Evolutionary conservation across 2,329 filamentous ascomycete genomes (phyloP).

Genomic region (Penicillium sclerotigenum): DNA sequence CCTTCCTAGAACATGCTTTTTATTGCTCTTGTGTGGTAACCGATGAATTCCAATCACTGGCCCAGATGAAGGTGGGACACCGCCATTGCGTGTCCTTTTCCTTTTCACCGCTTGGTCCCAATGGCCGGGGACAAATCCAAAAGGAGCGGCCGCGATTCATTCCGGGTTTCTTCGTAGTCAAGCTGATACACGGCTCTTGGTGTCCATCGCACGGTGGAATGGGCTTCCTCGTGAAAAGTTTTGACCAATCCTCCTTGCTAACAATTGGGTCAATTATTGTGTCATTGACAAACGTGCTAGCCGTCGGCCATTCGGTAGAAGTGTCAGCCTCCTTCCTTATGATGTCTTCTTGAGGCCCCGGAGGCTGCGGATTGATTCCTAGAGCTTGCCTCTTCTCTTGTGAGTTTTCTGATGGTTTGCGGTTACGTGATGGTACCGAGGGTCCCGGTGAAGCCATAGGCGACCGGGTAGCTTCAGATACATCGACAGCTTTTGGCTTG

Average conservation of each 20-base stretch:
- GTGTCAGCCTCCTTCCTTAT: background rate
- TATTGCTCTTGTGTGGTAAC: background rate
- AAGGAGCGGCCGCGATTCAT: slow-evolving; percentile 69
- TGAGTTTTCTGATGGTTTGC: background rate
- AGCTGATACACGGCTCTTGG: slow-evolving; percentile 76
- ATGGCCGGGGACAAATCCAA: slow-evolving; percentile 69
- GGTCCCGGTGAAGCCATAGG: background rate
- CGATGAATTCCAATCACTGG: slow-evolving; percentile 57
- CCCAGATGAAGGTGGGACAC: slow-evolving; percentile 78
- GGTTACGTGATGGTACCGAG: background rate
- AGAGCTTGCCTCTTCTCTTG: background rate
- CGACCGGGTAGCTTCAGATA: background rate
- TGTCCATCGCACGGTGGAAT: slow-evolving; percentile 79
- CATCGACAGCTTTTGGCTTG: slow-evolving; percentile 53
- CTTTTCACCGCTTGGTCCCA: slow-evolving; percentile 81
- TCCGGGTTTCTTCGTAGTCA: slow-evolving; percentile 85
- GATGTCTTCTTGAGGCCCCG: background rate
- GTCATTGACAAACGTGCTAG: slow-evolving; percentile 32
- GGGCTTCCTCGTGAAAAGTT: slow-evolving; percentile 71
- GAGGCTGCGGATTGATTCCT: background rate
- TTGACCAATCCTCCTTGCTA: slow-evolving; percentile 80
- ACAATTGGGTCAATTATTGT: slow-evolving; percentile 65
- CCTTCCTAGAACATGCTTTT: background rate
- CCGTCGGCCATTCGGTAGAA: slow-evolving; percentile 3
- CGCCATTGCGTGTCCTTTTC: slow-evolving; percentile 83